A percentile compares a stretch with the other conserved stretches of the same genome.
phyloP scores from a whole-genome alignment of 2,329 filamentous ascomycete genomes.

The Cryphonectria nitschkei region DNA sequence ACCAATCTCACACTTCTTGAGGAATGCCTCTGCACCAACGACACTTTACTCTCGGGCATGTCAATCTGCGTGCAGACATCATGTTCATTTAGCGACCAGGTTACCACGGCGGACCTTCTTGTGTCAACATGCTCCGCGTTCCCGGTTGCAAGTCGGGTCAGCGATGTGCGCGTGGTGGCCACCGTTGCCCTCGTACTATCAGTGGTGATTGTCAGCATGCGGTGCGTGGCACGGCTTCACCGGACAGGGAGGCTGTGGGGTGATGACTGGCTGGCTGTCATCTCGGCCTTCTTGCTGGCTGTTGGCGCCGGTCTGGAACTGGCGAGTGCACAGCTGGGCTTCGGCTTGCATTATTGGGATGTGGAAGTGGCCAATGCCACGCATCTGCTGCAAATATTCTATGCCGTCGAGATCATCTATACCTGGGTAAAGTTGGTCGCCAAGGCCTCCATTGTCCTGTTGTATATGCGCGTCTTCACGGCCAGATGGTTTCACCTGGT shows the following conservation, averaged over 20 bases:
- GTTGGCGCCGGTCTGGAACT: constrained; percentile 3
- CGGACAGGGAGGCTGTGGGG: not conserved
- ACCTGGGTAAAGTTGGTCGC: not conserved
- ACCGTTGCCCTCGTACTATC: not conserved
- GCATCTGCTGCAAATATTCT: not conserved
- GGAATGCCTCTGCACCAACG: not conserved
- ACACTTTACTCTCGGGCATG: not conserved
- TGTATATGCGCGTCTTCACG: constrained; percentile 7
- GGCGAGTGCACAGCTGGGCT: not conserved
- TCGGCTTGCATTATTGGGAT: constrained; percentile 1
- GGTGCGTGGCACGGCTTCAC: not conserved
- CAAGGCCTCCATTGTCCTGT: not conserved
- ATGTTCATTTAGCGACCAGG: not conserved
- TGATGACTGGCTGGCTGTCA: not conserved
- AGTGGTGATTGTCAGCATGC: not conserved
- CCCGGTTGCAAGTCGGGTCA: not conserved
- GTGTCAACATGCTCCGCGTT: not conserved
- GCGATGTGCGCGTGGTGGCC: not conserved
- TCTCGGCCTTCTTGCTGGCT: not conserved
- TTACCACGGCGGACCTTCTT: not conserved
- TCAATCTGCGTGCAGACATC: constrained; percentile 6
- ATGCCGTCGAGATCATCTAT: constrained; percentile 1
- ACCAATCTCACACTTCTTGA: not conserved
- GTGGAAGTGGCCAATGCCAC: not conserved
- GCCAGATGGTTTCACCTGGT: not conserved